Evolutionary conservation across 257 asterid genomes (phyloP).

Genomic region (Gynochthodes officinalis): DNA sequence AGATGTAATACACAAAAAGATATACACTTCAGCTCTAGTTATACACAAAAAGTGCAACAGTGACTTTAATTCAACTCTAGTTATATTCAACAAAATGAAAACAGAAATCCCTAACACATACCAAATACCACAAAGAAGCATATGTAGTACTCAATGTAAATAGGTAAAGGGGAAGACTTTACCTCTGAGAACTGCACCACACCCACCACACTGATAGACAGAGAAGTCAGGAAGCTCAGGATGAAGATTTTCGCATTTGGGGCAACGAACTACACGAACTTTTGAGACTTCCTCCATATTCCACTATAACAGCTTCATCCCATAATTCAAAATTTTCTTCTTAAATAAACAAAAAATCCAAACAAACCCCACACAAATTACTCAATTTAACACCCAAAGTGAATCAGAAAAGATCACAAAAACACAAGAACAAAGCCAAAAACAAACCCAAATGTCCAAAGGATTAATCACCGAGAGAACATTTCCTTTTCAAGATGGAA

Average conservation of each 20-base stretch:
- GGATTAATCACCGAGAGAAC: neutral
- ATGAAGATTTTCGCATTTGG: slow-evolving; percentile 86
- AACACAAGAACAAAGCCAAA: neutral
- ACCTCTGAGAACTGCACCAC: slow-evolving; percentile 90
- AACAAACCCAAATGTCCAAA: neutral
- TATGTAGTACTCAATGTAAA: neutral
- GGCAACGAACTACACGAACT: slow-evolving; percentile 83
- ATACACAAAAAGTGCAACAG: no score
- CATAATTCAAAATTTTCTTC: slow-evolving; percentile 9
- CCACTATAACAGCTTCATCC: slow-evolving; percentile 28
- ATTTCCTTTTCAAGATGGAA: no score
- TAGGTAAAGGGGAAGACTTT: slow-evolving; percentile 10
- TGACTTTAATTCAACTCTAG: neutral
- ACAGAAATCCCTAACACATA: neutral
- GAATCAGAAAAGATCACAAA: no score
- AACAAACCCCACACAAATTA: neutral
- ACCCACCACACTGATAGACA: slow-evolving; percentile 91
- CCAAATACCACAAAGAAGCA: neutral
- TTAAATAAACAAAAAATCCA: neutral
- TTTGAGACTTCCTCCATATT: slow-evolving; percentile 60
- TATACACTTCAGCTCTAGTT: neutral
- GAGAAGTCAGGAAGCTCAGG: slow-evolving; percentile 74
- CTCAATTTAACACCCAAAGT: no score
- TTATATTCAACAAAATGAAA: neutral
- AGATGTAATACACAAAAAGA: neutral